Base-by-base conservation (phyloP, 208 protist genomes). In the Porcisia deanei region DNA sequence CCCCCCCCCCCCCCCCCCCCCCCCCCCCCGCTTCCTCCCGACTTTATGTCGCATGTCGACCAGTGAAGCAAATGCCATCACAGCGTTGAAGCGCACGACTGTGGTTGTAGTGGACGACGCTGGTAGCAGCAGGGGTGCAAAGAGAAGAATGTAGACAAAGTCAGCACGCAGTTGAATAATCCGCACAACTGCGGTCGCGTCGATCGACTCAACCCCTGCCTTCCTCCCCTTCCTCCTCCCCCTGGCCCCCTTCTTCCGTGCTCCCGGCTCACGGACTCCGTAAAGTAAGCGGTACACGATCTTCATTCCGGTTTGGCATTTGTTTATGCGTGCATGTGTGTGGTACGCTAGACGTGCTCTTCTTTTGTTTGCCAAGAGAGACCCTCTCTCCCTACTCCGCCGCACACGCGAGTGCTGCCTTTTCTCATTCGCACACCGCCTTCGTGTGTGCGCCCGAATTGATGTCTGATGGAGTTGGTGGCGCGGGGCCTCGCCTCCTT, bases 91-190 rank as follows among this genome's bases (percentile, higher is more conserved):
- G n/a, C 39, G 20, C 20, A 30, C n/a, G 10, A 14, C 25, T 55
- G 52, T 71, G 22, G 68, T 58, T 52, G 71, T 75, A 80, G 70
- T 63, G 59, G 55, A 80, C 54, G 63, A 25, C 7, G 43, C 9
- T 57, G 47, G 47, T 57, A 25, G 66, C 41, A 52, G n/a, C 45
- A 30, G 25, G 30, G 3, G 45, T 25, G 47, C 16, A 14, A 66
- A 0, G 37, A n/a, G 20, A 30, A 25, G 37, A 18, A 49, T 10
- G 37, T 25, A 22, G 20, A 18, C 0, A 22, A 34, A 41, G n/a
- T 18, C 10, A 18, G 61, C 3, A 34, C 25, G 39, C 0, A 2
- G 61, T 66, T 3, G 39, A 49, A 43, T 20, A 2, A 8, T 52
- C 0, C 5, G 20, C 16, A 30, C 8, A 2, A 22, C 18, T 25